Percentiles rank a stretch among this genome's conserved stretches.
Conservation (phyloP, 1,139 yeast species). For the Candida dubliniensis region DNA sequence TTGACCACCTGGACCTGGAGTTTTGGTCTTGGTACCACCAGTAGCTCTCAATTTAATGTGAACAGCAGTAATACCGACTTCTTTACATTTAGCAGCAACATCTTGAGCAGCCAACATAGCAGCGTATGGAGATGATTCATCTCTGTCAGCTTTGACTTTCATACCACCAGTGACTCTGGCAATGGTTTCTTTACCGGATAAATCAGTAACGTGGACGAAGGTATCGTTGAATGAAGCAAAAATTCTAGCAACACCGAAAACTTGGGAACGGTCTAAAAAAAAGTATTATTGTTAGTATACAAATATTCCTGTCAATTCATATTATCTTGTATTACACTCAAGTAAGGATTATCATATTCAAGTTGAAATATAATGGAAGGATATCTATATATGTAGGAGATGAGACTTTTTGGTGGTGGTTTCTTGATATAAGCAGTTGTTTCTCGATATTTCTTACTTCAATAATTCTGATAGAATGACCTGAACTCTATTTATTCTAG, state of each 20-base stretch:
- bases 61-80: constrained; percentile 99
- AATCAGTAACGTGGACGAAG: constrained; percentile 99
- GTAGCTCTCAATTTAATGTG: constrained; percentile 99
- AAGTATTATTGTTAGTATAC: constrained; percentile 8
- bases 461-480: no score
- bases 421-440: no score
- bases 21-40: constrained; percentile 99
- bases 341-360: no score
- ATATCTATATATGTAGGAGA: no score
- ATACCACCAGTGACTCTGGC: constrained; percentile 99
- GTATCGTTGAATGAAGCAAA: constrained; percentile 99
- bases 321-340: no score
- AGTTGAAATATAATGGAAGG: no score
- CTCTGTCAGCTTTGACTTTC: constrained; percentile 99
- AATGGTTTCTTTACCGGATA: constrained; percentile 99
- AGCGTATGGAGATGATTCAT: constrained; percentile 99
- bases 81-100: constrained; percentile 98
- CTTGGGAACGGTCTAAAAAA: constrained; percentile 51
- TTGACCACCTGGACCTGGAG: constrained; percentile 99
- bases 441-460: no score
- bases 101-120: constrained; percentile 99
- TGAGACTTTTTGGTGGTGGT: no score
- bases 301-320: not conserved
- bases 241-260: constrained; percentile 99
- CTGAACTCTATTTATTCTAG: no score